Conservation (phyloP, 2,329 filamentous ascomycete species). For the Alternaria sp. region DNA sequence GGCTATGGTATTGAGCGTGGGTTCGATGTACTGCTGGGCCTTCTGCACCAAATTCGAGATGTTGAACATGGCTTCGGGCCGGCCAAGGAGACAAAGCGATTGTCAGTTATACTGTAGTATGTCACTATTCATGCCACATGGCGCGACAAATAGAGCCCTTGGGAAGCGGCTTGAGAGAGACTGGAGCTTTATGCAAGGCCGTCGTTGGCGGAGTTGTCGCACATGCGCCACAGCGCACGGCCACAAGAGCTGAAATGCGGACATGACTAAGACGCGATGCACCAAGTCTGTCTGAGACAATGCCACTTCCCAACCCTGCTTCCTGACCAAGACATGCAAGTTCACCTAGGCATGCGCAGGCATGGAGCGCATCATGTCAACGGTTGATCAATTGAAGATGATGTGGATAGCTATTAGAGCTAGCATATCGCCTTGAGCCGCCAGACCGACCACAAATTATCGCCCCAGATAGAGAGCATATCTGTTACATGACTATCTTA, state of each 20-base stretch:
- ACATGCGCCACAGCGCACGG: constrained; percentile 19
- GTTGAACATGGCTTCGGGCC: constrained; percentile 53
- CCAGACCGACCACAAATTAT: background rate
- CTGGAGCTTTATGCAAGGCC: constrained; percentile 23
- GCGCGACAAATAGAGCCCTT: constrained; percentile 26
- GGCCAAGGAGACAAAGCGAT: constrained; percentile 18
- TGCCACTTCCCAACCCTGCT: background rate
- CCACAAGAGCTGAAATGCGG: constrained; percentile 11
- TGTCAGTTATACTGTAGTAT: constrained; percentile 21
- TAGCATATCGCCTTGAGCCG: background rate
- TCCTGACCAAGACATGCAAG: background rate
- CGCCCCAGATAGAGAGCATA: background rate
- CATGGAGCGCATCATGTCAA: background rate
- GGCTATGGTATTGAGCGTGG: constrained; percentile 70
- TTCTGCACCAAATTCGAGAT: constrained; percentile 89
- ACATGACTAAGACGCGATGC: constrained; percentile 13
- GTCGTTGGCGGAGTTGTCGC: constrained; percentile 14
- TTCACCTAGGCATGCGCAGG: background rate
- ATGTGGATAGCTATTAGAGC: background rate
- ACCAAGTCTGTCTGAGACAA: background rate
- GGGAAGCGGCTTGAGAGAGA: constrained; percentile 22
- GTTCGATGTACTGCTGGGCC: constrained; percentile 94
- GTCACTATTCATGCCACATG: constrained; percentile 36
- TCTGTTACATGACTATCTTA: background rate
- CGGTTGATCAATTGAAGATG: background rate